Conservation (phyloP, 1,139 yeast genomes). For the Candida gigantensis region DNA sequence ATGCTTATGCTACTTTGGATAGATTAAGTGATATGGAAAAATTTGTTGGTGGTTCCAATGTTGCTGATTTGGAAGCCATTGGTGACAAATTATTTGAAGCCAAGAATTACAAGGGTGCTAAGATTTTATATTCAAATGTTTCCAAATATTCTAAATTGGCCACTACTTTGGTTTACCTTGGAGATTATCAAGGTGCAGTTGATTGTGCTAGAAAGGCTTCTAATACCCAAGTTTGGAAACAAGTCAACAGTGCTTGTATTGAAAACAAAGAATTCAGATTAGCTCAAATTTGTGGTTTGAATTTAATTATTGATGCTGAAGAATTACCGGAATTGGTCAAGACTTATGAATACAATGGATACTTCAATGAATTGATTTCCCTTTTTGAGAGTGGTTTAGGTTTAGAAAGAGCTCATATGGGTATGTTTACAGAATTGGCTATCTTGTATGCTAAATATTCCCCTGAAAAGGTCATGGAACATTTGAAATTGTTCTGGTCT, state of each 20-base stretch:
- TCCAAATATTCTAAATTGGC: constrained; percentile 96
- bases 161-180: constrained; percentile 86
- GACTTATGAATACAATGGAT: constrained; percentile 87
- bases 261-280: constrained; percentile 93
- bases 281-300: constrained; percentile 98
- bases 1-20: constrained; percentile 81
- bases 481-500: constrained; percentile 96
- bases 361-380: constrained; percentile 86
- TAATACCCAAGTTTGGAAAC: constrained; percentile 93
- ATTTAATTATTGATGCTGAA: constrained; percentile 95
- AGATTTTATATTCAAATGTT: constrained; percentile 78
- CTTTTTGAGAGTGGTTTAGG: constrained; percentile 95
- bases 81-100: constrained; percentile 89
- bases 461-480: constrained; percentile 94
- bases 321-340: constrained; percentile 88
- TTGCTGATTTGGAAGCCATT: constrained; percentile 86
- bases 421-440: constrained; percentile 97
- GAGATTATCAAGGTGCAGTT: constrained; percentile 94
- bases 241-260: constrained; percentile 94
- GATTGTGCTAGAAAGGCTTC: constrained; percentile 99
- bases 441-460: constrained; percentile 85
- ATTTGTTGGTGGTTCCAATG: constrained; percentile 83
- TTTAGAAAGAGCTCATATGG: constrained; percentile 98
- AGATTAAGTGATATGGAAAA: constrained; percentile 80
- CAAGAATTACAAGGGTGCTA: constrained; percentile 89